phyloP scores from a whole-genome alignment of 2,329 filamentous ascomycete species.

The Neofusicoccum parvum region DNA sequence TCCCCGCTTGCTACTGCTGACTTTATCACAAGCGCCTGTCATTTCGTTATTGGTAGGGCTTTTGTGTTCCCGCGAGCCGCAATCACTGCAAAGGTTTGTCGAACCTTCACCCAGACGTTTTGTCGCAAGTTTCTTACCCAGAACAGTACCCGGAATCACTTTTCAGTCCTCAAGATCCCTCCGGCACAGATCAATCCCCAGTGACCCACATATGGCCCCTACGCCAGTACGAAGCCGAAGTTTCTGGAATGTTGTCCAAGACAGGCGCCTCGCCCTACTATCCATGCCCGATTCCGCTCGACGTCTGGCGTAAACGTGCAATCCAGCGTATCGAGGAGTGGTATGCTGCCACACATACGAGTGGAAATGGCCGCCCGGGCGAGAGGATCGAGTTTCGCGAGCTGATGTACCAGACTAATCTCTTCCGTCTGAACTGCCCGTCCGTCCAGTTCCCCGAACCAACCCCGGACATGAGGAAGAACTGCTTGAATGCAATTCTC shows the following conservation, averaged over 20 bases:
- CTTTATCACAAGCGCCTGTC: not conserved
- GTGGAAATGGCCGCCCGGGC: constrained; percentile 14
- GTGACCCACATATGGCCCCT: constrained; percentile 15
- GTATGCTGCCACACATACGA: constrained; percentile 15
- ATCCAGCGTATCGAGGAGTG: constrained; percentile 16
- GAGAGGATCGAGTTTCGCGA: constrained; percentile 20
- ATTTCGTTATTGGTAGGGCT: constrained; percentile 10
- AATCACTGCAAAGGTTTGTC: constrained; percentile 4
- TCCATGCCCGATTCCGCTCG: not conserved
- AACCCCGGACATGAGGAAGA: constrained; percentile 13
- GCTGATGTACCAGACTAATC: constrained; percentile 20
- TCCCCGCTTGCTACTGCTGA: not conserved
- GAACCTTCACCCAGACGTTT: not conserved
- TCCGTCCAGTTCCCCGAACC: constrained; percentile 1
- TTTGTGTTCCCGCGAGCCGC: constrained; percentile 14
- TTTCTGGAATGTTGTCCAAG: constrained; percentile 8
- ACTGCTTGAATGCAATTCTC: constrained; percentile 10
- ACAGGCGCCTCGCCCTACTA: not conserved
- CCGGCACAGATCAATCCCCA: not conserved
- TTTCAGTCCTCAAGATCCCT: not conserved
- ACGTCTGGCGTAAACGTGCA: constrained; percentile 13
- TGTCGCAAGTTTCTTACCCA: not conserved
- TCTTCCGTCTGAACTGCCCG: constrained; percentile 17
- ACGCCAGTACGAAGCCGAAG: constrained; percentile 17
- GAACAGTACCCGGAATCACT: constrained; percentile 13